Evolutionary conservation across 148 eudicot species (phyloP).

Genomic region (Euryodendron excelsum): DNA sequence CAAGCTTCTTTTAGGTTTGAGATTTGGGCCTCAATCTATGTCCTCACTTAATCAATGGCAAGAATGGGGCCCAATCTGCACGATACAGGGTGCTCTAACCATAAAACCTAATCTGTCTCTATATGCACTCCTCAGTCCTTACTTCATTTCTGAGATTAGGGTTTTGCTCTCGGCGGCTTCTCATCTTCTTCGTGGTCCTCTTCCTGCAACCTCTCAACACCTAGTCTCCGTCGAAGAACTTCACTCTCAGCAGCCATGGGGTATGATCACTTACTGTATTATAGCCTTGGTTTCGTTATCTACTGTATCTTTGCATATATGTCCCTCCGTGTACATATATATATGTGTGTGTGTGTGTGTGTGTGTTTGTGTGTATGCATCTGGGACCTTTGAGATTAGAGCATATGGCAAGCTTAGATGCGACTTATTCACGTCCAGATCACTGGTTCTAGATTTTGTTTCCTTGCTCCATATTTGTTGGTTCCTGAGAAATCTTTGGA

Average conservation of each 20-base stretch:
- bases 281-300: too few relatives aligned
- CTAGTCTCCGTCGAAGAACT: background rate
- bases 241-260: conserved; percentile 23
- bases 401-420: too few relatives aligned
- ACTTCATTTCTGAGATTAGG: background rate
- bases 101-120: background rate
- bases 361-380: background rate
- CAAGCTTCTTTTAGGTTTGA: too few relatives aligned
- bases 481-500: background rate
- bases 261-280: conserved; percentile 10
- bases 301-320: background rate
- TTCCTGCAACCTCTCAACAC: background rate
- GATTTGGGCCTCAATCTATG: background rate
- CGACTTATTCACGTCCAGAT: background rate
- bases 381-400: too few relatives aligned
- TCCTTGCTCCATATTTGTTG: background rate
- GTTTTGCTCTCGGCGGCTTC: conserved; percentile 10
- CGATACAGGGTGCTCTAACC: background rate
- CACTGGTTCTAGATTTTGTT: background rate
- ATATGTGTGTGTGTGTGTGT: background rate
- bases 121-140: background rate
- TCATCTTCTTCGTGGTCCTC: conserved; percentile 7
- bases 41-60: background rate
- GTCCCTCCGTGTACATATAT: background rate
- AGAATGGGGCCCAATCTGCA: background rate